Base-by-base conservation (phyloP, 2,329 filamentous ascomycete species). In the Apiospora aurea region DNA sequence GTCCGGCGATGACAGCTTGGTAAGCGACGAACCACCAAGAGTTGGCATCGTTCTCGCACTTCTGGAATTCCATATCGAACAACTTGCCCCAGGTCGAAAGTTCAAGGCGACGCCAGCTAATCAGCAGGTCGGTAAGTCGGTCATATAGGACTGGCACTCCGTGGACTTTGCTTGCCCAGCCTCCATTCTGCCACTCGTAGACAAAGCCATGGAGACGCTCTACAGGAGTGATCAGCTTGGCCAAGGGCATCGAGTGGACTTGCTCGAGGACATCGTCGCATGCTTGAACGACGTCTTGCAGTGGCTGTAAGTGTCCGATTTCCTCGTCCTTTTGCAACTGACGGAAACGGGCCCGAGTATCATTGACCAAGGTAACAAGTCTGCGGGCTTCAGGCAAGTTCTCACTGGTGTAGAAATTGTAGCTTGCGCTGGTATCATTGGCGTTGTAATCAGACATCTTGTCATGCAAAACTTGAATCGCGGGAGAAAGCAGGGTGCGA, bases 21-120 rank as follows among this genome's bases (percentile, higher is more conserved):
- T 98, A 99, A 0, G 96, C 95, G 73, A 98, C 88, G 77, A 98
- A 99, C 92, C 95, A 99, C 96, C 96, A 99, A 21, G 93, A 92
- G 77, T 91, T 92, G 2, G 96, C 95, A 78, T 94, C 92, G 68
- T 94, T 89, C 29, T 91, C 86, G 76, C 92, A 95, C 77, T 93
- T 94, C 70, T 89, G 87, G 49, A 91, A 87, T 81, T 99, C 96
- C 80, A 93, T 90, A 76, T 97, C 94, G 73, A 99, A 92, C 3
- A 99, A 83, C 57, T 92, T 93, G 47, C 93, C 91, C 96, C 96
- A 99, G 0, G 96, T 98, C 0, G 93, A 93, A 38, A 99, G 86
- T 79, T 99, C 96, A 44, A 99, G 86, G 72, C 95, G 92, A 74
- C 96, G 90, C 97, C 97, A 99, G 79, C 89, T 90, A 71, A 98